Conservation (phyloP, 805 yeast genomes). For the Candida vaughaniae region DNA sequence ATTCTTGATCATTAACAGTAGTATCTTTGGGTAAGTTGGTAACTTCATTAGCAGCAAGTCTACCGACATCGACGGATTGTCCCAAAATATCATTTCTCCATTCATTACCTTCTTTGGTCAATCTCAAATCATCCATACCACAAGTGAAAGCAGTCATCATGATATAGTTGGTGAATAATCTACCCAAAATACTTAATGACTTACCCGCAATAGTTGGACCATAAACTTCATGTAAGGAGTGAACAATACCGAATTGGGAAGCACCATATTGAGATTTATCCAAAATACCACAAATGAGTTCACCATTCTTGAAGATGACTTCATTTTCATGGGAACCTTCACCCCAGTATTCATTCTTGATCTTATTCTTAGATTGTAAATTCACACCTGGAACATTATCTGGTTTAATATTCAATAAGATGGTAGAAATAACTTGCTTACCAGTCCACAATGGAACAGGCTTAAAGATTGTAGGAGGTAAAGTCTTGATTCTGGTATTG, state of each 20-base stretch:
- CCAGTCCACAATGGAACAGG: constrained; percentile 97
- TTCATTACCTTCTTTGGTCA: constrained; percentile 85
- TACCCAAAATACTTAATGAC: constrained; percentile 86
- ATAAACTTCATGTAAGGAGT: constrained; percentile 92
- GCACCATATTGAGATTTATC: constrained; percentile 99
- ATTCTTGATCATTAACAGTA: constrained; percentile 60
- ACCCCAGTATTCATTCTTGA: constrained; percentile 96
- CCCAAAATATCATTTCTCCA: constrained; percentile 84
- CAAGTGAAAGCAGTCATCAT: constrained; percentile 94
- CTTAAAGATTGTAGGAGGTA: constrained; percentile 86
- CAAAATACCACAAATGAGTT: constrained; percentile 83
- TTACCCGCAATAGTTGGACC: constrained; percentile 91
- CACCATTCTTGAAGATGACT: constrained; percentile 85
- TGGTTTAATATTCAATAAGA: constrained; percentile 85
- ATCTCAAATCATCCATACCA: constrained; percentile 98
- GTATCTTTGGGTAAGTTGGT: constrained; percentile 64
- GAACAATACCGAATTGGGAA: constrained; percentile 93
- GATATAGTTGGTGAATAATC: constrained; percentile 91
- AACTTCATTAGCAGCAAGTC: constrained; percentile 92
- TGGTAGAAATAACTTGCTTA: constrained; percentile 93
- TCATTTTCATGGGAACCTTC: constrained; percentile 77
- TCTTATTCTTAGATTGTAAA: constrained; percentile 77
- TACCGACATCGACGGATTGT: constrained; percentile 78
- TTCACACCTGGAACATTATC: constrained; percentile 88
- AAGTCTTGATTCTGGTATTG: constrained; percentile 60